Evolutionary conservation across 1,284 basidiomycete species (phyloP).

Genomic region (Fomitiporia mediterranea): DNA sequence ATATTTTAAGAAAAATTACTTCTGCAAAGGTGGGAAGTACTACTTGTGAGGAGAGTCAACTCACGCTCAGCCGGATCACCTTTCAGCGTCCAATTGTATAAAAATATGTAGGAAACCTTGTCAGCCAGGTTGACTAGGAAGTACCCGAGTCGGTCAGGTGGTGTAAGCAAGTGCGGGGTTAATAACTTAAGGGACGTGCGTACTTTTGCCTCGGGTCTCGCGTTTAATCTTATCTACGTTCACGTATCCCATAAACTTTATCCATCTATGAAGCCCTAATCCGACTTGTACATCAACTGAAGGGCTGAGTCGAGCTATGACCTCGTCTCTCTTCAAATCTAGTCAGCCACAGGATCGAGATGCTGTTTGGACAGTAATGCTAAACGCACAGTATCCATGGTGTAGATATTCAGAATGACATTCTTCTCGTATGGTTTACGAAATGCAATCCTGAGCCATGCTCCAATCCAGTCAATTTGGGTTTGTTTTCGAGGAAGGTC

Average conservation of each 20-base stretch:
- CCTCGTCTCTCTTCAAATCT: slow-evolving; percentile 5
- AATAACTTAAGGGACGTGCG: background rate
- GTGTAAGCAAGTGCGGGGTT: background rate
- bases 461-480: slow-evolving; percentile 2
- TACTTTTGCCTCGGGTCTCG: background rate
- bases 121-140: background rate
- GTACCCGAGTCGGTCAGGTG: background rate
- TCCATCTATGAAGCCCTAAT: slow-evolving; percentile 10
- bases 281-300: background rate
- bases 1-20: background rate
- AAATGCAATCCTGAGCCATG: slow-evolving; percentile 9
- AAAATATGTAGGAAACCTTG: slow-evolving; percentile 1
- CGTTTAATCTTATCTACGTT: background rate
- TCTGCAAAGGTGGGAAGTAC: background rate
- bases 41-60: background rate
- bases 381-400: slow-evolving; percentile 1
- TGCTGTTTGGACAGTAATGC: too few relatives aligned
- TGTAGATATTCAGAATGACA: slow-evolving; percentile 7
- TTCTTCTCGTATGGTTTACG: slow-evolving; percentile 1
- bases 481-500: background rate
- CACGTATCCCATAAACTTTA: background rate
- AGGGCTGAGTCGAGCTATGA: slow-evolving; percentile 2
- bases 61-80: slow-evolving; percentile 16
- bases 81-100: slow-evolving; percentile 4
- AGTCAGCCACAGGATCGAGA: background rate